Base-by-base conservation (phyloP, 176 grass and related monocot genomes). In the Chloris gayana region DNA sequence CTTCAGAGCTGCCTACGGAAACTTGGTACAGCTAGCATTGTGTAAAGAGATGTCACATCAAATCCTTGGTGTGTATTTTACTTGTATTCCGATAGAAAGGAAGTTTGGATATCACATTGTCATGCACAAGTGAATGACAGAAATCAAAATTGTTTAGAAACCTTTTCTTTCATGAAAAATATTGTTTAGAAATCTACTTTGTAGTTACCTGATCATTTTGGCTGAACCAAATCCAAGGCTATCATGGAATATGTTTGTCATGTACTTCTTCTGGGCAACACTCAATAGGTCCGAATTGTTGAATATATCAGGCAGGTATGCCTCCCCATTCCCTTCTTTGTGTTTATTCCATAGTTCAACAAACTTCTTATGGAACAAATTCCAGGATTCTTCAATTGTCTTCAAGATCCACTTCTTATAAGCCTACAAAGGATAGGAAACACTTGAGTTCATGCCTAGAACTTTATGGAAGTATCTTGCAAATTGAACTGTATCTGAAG, bases 141-240 rank as follows among this genome's bases (percentile, higher is more conserved):
- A 53, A n/a, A 78, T 5, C 50, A 19, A 66, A 5, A 31, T 65
- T 14, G 29, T 35, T 70, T 49, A 47, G 14, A 66, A 45, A 25
- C 14, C 10, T 62, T 47, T 3, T 70, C 1, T 53, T 58, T 49
- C 9, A 26, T 26, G 14, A 0, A 25, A 24, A 78, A 33, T 25
- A 51, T 37, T 19, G 44, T 58, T 74, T 45, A 61, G 26, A 44
- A 33, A 17, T 24, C 9, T 67, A 49, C 7, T 80, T 9, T 7
- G 68, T 4, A 78, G 35, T 39, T 91, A 98, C 96, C 96, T 93
- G 83, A 93, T 99, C 92, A 99, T 99, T 86, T 99, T 99, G 62
- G 96, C 92, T 18, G 92, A 77, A 83, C 92, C 92, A 88, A 99
- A 99, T 84, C 92, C 96, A 84, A 99, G 90, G 79, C 92, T 85